These are phyloP conservation scores for Neurospora hispaniola DNA, from an alignment of 495 filamentous ascomycete species.

Conservation along the genomic window DNA sequence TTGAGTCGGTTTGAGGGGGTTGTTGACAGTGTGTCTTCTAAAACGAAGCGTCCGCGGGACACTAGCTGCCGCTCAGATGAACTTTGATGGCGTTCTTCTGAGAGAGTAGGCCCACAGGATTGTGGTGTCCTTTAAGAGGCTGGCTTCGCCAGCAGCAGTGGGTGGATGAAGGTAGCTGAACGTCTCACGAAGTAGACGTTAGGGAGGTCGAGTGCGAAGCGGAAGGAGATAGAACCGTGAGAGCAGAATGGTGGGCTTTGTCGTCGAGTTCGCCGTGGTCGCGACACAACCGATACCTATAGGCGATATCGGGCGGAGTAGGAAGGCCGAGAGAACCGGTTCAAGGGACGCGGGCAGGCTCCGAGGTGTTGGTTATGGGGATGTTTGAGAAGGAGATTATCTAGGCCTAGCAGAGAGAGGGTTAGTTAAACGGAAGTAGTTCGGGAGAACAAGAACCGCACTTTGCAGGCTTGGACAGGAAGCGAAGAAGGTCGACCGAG, in stretches of 20 bases:
- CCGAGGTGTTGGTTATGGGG: constrained; percentile 5
- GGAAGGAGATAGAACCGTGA: constrained; percentile 68
- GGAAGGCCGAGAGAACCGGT: constrained; percentile 2
- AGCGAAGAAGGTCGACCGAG: constrained; percentile 83
- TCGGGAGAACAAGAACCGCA: constrained; percentile 34
- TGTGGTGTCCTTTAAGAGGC: constrained; percentile 35
- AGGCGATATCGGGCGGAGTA: constrained; percentile 54
- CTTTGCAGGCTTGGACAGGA: constrained; percentile 95
- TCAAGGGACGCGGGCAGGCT: constrained; percentile 1
- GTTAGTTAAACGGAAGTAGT: constrained; percentile 4
- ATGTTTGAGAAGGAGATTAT: constrained; percentile 55
- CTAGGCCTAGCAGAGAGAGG: constrained; percentile 52
- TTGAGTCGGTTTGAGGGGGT: constrained; percentile 32
- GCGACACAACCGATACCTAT: constrained; percentile 79
- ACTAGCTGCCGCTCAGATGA: constrained; percentile 79
- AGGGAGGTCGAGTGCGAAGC: constrained; percentile 78
- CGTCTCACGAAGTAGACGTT: constrained; percentile 56
- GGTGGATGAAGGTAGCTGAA: constrained; percentile 25
- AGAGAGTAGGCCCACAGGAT: constrained; percentile 92
- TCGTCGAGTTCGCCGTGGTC: constrained; percentile 50
- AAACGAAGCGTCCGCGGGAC: constrained; percentile 43
- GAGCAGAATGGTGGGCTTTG: constrained; percentile 73
- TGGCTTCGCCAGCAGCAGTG: constrained; percentile 49
- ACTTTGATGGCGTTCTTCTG: constrained; percentile 74
- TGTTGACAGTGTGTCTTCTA: constrained; percentile 10